Base-by-base conservation (phyloP, 208 protist species). In the Leishmania arabica region DNA sequence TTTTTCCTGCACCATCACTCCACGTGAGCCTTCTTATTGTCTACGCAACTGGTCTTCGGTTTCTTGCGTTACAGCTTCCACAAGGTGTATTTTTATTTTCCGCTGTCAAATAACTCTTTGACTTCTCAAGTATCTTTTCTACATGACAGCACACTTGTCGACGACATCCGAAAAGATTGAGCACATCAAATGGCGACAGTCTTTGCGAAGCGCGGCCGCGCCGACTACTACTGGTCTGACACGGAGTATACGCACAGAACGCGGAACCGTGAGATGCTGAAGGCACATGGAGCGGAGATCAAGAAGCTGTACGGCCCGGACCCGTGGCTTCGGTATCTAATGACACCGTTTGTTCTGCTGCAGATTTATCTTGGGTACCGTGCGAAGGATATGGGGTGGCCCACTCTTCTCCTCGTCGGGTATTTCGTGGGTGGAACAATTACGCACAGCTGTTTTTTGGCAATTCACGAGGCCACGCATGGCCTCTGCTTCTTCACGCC, bases 401-500 rank as follows among this genome's bases (percentile, higher is more conserved):
- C 85, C 13, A 86, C 88, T 11, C 89, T 91, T 31, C 65, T 97
- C 27, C 72, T 95, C 53, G 45, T 92, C 2, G 91, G 88, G 24
- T 97, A 97, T 80, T 88, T 97, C 79, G 51, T 98, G 75, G 95
- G 94, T 45, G 97, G 90, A 49, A 96, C 92, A 56, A 89, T 95
- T 51, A 94, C 95, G 37, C 93, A 98, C 86, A 91, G 88, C 65
- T 81, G 89, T 2, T 96, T 96, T 71, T 83, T 98, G 40, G 96
- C 91, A 13, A 97, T 98, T 76, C 97, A 99, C 82, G 97, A 99
- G 84, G 85, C 98, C 53, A 93, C 95, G 13, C 97, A 98, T 84
- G 89, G 96, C 82, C 84, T 98, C 34, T 93, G 81, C 31, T 97
- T 98, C 88, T 84, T 94, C 27, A 94, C 76, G 19, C 80, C 83